Base-by-base conservation (phyloP, 306 rosid genomes). In the Fragaria nilgerrensis region DNA sequence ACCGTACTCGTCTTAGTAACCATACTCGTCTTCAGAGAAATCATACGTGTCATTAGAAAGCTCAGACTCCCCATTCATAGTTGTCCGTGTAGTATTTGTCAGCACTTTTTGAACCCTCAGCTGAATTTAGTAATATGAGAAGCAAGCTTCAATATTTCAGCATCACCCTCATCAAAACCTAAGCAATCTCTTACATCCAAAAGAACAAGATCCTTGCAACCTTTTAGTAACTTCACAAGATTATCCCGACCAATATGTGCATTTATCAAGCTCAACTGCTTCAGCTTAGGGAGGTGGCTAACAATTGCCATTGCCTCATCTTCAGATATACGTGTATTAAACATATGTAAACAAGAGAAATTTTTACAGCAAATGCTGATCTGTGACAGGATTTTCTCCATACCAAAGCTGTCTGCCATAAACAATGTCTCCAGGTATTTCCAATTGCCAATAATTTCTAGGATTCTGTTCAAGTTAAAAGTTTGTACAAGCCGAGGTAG, bases 41-140 rank as follows among this genome's bases (percentile, higher is more conserved):
- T 9, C 47, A 9, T 43, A 9, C 47, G 1, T 9, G 2, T 7
- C 11, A 43, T 9, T 12, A 43, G 41, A 37, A 37, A 37, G 41
- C 1, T 37, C 41, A 37, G 7, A 37, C 2, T 6, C 44, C 9
- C 3, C 5, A 13, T 13, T 12, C 17, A 47, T 16, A 0, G 50
- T 47, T 1, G 50, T 47, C 50, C 17, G 17, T 47, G 19, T 45
- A 47, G 50, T 13, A 47, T 13, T 13, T 47, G 50, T 47, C 50
- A 44, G 48, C 3, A 44, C 1, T 44, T 44, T 43, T 43, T 2
- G 55, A 68, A 12, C 37, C 37, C 73, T 68, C 12, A 44, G n/a
- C 55, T 69, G 56, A 45, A 69, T 6, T 13, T 14, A 69, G 13
- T 23, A 23, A 69, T 23, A 69, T 22, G 73, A 70, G 75, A 48